phyloP scores from a whole-genome alignment of 2,329 filamentous ascomycete species.

The Phyllosticta citribraziliensis region DNA sequence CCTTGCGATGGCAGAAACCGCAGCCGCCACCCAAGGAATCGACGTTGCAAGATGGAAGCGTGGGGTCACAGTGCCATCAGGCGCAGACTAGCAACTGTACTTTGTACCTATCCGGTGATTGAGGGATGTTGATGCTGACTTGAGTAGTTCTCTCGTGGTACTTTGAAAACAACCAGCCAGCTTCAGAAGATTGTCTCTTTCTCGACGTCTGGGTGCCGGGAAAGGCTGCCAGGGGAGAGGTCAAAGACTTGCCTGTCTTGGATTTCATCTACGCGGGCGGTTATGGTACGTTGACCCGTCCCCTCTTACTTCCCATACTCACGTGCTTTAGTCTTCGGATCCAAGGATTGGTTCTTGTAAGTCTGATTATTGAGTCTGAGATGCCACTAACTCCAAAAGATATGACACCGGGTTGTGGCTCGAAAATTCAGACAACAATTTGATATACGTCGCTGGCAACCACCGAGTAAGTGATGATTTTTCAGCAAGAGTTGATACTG shows the following conservation, averaged over 20 bases:
- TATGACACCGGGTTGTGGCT: conserved; percentile 20
- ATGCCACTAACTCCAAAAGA: conserved; percentile 26
- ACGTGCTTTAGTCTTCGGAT: conserved; percentile 27
- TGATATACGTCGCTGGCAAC: conserved; percentile 29
- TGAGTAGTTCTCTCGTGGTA: conserved; percentile 30
- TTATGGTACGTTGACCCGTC: conserved; percentile 23
- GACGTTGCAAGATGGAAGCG: conserved; percentile 38
- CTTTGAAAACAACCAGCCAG: conserved; percentile 4
- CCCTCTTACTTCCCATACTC: neutral
- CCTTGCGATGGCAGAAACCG: conserved; percentile 39
- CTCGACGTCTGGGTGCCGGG: conserved; percentile 28
- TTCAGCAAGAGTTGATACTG: neutral
- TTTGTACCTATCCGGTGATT: no score
- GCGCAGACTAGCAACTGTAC: conserved; percentile 21
- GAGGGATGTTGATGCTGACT: conserved; percentile 6
- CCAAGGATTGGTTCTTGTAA: conserved; percentile 24
- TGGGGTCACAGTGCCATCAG: conserved; percentile 9
- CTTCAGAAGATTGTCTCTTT: conserved; percentile 30
- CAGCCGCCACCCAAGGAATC: conserved; percentile 36
- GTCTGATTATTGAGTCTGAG: conserved; percentile 31
- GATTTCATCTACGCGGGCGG: conserved; percentile 27
- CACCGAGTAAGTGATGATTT: neutral
- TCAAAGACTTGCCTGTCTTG: conserved; percentile 25
- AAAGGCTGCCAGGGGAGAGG: conserved; percentile 15
- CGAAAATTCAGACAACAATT: conserved; percentile 30